Base-by-base conservation (phyloP, 2,329 filamentous ascomycete species). In the Fusarium abutilonis region DNA sequence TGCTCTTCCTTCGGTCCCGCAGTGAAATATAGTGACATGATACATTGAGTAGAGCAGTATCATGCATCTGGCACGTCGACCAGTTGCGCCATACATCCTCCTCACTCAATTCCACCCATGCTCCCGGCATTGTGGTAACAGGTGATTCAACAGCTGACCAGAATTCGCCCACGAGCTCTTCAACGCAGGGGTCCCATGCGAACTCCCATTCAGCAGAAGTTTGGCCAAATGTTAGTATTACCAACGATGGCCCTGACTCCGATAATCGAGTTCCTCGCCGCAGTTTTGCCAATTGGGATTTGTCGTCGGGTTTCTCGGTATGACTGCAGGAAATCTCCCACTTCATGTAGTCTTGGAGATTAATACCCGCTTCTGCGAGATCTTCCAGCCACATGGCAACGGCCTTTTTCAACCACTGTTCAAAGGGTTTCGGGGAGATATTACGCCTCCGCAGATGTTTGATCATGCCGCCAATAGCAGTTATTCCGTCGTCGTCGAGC, bases 391-490 rank as follows among this genome's bases (percentile, higher is more conserved):
- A 44, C 4, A 34, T 23, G 3, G 0, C 2, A 3, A 56, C 9
- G 1, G n/a, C 36, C 0, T 1, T 32, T 0, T 31, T 3, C 0
- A 50, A 0, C 51, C 45, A 60, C 5, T 3, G 10, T 1, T 2
- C 5, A 1, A 60, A 46, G 0, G 56, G 7, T 0, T 15, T 0
- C 0, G 26, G 1, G 1, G 2, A 1, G 2, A 46, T 31, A 0
- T 31, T 17, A 8, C 19, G 15, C 0, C 4, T 3, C n/a, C 26
- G 14, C 1, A 35, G 3, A 1, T 0, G 1, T 9, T 6, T 4
- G 1, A 50, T 0, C 4, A 17, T 11, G 1, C 1, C 0, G 3
- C 1, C 2, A 0, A 42, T 8, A 5, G 2, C 8, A 2, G 4
- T 3, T 2, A 8, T 9, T 11, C 1, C 10, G 6, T 19, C 9